Base-by-base conservation (phyloP, 2,329 filamentous ascomycete genomes). In the Beauveria caledonica region DNA sequence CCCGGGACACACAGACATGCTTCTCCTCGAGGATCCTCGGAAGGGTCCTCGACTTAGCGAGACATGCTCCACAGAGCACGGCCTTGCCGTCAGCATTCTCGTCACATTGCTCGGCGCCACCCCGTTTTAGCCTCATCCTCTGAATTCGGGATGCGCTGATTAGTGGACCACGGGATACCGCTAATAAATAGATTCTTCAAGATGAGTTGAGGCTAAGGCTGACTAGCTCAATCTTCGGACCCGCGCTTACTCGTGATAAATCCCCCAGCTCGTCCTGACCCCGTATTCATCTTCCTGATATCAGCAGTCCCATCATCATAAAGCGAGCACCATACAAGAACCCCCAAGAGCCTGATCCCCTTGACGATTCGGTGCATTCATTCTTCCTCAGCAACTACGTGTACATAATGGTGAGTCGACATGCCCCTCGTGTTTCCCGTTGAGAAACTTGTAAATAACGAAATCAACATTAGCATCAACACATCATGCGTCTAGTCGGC, bases 61-160 rank as follows among this genome's bases (percentile, higher is more conserved):
- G 36, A 58, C 56, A 44, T 42, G 8, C 27, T 44, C 56, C 21
- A 44, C 48, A 51, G 42, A 25, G 36, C 45, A 39, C 46, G 48
- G 46, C 23, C 56, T 19, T 48, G 23, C 39, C 39, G 57, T 59
- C 57, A 59, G 57, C 57, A 53, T 11, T 36, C 49, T 59, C 23
- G 39, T 52, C 49, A 36, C 55, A 36, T 36, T 36, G 33, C 57
- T 25, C 17, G 46, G 36, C 57, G 21, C 48, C 39, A 29, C 39
- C 57, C 49, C 57, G 27, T 36, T 39, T 53, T 46, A 53, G 48
- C 48, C 40, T 59, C 56, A 5, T 36, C 40, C 48, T 51, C 29
- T 23, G 8, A 29, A 11, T 50, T 17, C 33, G n/a, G 27, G 54
- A 19, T 49, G n/a, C 29, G 42, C 27, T 21, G 27, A 33, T 27